These are phyloP conservation scores for Chalciporus pseudorubinellus DNA, from an alignment of 768 basidiomycete species.

Conservation along the genomic window DNA sequence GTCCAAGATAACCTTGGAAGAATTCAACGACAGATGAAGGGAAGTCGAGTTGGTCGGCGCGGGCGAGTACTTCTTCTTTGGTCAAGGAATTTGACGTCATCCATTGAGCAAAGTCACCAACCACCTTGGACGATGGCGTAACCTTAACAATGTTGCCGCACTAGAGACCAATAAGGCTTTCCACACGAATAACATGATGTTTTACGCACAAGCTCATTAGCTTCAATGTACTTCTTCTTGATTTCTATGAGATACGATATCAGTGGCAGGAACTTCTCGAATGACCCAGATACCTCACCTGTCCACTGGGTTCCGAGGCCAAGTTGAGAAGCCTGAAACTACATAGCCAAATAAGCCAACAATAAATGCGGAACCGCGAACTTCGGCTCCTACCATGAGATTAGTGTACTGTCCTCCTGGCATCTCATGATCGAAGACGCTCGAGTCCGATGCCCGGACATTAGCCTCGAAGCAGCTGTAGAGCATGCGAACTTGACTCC, in stretches of 20 bases:
- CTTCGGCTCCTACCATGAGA: slow-evolving; percentile 65
- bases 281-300: slow-evolving; percentile 40
- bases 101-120: slow-evolving; percentile 99
- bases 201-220: slow-evolving; percentile 80
- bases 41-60: slow-evolving; percentile 92
- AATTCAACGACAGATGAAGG: slow-evolving; percentile 96
- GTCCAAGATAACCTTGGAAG: slow-evolving; percentile 99
- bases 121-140: slow-evolving; percentile 98
- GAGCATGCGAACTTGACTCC: slow-evolving; percentile 94
- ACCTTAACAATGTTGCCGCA: slow-evolving; percentile 99
- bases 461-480: slow-evolving; percentile 99
- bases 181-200: background rate
- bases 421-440: slow-evolving; percentile 99
- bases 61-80: slow-evolving; percentile 80
- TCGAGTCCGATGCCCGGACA: slow-evolving; percentile 94
- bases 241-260: slow-evolving; percentile 54
- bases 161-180: slow-evolving; percentile 35
- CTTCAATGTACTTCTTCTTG: slow-evolving; percentile 98
- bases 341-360: slow-evolving; percentile 19
- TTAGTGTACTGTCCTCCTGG: slow-evolving; percentile 96
- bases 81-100: slow-evolving; percentile 94
- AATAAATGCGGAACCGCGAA: slow-evolving; percentile 14
- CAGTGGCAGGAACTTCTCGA: slow-evolving; percentile 7
- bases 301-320: slow-evolving; percentile 97
- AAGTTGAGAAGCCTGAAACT: slow-evolving; percentile 99